Evolutionary conservation across 2,329 filamentous ascomycete genomes (phyloP), one percentile per base, ranked within the genome.

Genomic region (Boeremia lycopersici): DNA sequence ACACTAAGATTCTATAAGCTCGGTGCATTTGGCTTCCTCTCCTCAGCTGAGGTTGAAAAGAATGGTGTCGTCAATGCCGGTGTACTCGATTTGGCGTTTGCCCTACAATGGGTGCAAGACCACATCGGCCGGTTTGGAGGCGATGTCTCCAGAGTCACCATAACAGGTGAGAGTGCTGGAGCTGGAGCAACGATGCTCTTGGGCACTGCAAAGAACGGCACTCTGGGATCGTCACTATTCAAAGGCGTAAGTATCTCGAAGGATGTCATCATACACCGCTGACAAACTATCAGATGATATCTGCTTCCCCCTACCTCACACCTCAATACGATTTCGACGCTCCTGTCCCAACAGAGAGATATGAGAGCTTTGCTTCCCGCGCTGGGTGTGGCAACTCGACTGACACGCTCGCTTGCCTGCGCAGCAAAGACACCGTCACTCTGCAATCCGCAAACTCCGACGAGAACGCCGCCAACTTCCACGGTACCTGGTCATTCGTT

Each of bases 301-400:
- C 79, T 7, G 74, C 76, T 2, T 79, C 76, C 8, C 82, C 83
- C 0, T 86, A 83, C 59, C 74, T 83, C 11, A 81, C 83, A 0
- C 79, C 80, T 47, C 81, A 84, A 58, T 84, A 83, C 63, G 71
- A 72, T 13, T 83, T 78, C 60, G 70, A 79, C 42, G 79, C 77
- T 13, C 67, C 70, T 7, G 65, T 78, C 12, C 79, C 81, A 0
- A 77, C 78, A 4, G 65, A 76, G 19, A 63, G 74, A 10, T 83
- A 82, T 59, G 71, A 78, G 36, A 70, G 71, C 1, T 79, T 83
- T 51, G 78, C 58, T 10, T 51, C 58, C 13, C 59, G 38, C 1
- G 61, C 70, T 2, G 71, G 71, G 55, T 69, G 75, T 63, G 19
- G 42, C 44, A 60, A 59, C 30, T 52, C 65, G 5, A 69, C 65